Conservation (phyloP, 2,329 filamentous ascomycete species). For the Colletotrichum sojae region DNA sequence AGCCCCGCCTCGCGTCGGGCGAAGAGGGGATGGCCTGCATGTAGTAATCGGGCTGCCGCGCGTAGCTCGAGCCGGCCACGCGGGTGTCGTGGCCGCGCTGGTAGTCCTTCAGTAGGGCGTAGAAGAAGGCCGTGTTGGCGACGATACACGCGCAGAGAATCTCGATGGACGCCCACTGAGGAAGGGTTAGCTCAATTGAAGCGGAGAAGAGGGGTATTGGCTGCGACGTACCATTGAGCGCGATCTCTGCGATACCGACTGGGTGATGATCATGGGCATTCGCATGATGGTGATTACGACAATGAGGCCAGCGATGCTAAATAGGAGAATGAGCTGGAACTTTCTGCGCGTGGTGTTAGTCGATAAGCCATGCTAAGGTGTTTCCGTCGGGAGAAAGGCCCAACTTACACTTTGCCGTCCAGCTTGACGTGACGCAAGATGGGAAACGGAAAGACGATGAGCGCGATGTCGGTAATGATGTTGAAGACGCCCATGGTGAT, state of each 20-base stretch:
- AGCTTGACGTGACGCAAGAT: constrained; percentile 46
- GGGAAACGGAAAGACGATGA: constrained; percentile 50
- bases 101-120: constrained; percentile 47
- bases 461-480: constrained; percentile 47
- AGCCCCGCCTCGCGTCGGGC: constrained; percentile 17
- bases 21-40: constrained; percentile 31
- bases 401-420: constrained; percentile 42
- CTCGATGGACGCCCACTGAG: constrained; percentile 51
- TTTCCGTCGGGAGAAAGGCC: too few relatives aligned
- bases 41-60: constrained; percentile 32
- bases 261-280: constrained; percentile 48
- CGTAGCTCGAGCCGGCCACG: constrained; percentile 26
- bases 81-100: constrained; percentile 45
- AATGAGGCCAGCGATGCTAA: constrained; percentile 47
- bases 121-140: constrained; percentile 50
- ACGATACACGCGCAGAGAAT: constrained; percentile 51
- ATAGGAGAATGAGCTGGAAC: constrained; percentile 45
- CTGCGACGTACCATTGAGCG: constrained; percentile 45
- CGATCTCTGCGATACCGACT: constrained; percentile 48
- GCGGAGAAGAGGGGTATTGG: background rate
- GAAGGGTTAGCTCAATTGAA: background rate
- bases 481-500: constrained; percentile 50
- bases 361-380: background rate
- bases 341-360: constrained; percentile 36
- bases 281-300: constrained; percentile 49